Evolutionary conservation across 1,139 yeast genomes (phyloP), one percentile per base, ranked within the genome.

Genomic region (Arxiozyma telluris): DNA sequence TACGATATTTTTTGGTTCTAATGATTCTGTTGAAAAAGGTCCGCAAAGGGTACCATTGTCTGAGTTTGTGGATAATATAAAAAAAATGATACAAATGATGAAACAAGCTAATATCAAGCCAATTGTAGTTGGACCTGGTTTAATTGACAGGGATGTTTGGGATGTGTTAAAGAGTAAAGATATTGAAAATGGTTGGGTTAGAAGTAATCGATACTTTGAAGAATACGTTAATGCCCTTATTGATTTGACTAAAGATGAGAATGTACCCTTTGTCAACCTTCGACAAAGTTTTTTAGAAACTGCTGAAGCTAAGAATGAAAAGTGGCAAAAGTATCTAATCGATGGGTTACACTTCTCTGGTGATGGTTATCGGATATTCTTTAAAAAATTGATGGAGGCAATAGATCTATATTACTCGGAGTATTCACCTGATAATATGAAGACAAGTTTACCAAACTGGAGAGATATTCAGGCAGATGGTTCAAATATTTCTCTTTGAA

Each of bases 341-440:
- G 93, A 86, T 63, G 96, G 96, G 0, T 70, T 88, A 47, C 96
- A 88, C 66, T 84, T 76, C 64, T 75, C 80, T 1, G 81, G 83
- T 0, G 64, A 69, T n/a, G 88, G 83, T 0, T 87, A 87, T 66
- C 69, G 71, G 55, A 55, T 86, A 1, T 66, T 82, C 58, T 83
- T 68, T 61, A 70, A 76, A 15, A 75, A 70, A 42, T 55, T 84
- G 12, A 57, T 74, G 51, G 58, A 66, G 12, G 63, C 71, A 1
- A 79, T 84, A 34, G 61, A 66, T 1, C 53, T 57, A 0, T 48
- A 64, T 21, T 83, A 76, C 60, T 86, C 88, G 0, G 79, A 81
- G 38, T 66, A 71, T 3, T 59, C 68, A 2, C 76, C 82, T 0
- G 73, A 71, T 1, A 68, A 67, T 11, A 54, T 80, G 47, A 63